Conservation (phyloP, 495 filamentous ascomycete species). For the Rhizodiscina lignyota region DNA sequence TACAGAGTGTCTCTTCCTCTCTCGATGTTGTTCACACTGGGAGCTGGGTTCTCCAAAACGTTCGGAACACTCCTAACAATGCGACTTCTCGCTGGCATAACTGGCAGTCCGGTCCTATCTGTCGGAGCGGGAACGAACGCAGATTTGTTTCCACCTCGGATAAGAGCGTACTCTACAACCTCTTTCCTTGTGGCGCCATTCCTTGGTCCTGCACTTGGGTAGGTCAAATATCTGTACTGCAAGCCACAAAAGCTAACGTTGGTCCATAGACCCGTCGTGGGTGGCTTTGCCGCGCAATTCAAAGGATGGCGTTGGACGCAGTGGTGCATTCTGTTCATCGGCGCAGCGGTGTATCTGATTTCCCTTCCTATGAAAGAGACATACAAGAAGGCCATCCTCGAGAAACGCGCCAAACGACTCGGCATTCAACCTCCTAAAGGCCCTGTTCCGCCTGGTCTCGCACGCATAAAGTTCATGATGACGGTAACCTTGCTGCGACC, state of each 20-base stretch:
- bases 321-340: constrained; percentile 34
- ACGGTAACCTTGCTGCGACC: constrained; percentile 43
- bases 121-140: constrained; percentile 37
- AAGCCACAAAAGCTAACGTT: constrained; percentile 41
- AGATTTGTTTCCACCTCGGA: constrained; percentile 32
- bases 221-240: constrained; percentile 11
- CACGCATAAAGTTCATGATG: constrained; percentile 36
- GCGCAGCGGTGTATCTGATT: constrained; percentile 22
- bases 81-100: constrained; percentile 45
- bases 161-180: constrained; percentile 27
- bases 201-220: constrained; percentile 36
- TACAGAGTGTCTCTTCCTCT: constrained; percentile 25
- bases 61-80: constrained; percentile 38
- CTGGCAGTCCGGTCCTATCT: constrained; percentile 35
- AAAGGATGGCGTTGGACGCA: constrained; percentile 49
- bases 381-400: constrained; percentile 44
- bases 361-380: constrained; percentile 30
- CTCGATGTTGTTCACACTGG: constrained; percentile 45
- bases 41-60: constrained; percentile 37
- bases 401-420: constrained; percentile 28
- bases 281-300: constrained; percentile 40
- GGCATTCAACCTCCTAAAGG: constrained; percentile 15
- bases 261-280: constrained; percentile 45
- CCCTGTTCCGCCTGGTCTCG: constrained; percentile 8
- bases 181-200: constrained; percentile 41